Conservation (phyloP, 2,329 filamentous ascomycete species). For the Lasiodiplodia sp. region DNA sequence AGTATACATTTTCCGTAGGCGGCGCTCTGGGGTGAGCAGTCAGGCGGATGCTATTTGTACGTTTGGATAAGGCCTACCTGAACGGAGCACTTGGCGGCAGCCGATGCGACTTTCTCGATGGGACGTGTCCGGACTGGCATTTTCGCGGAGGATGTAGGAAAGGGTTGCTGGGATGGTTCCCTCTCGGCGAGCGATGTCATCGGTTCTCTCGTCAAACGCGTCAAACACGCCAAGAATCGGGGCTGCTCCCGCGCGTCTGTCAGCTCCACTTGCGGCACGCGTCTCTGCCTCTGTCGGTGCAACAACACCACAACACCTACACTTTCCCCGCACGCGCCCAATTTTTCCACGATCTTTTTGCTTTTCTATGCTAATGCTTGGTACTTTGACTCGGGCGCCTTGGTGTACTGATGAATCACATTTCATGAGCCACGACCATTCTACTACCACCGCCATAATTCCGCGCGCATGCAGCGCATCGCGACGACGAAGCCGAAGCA, state of each 20-base stretch:
- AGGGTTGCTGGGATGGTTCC: not conserved
- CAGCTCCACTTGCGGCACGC: not conserved
- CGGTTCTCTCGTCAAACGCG: not conserved
- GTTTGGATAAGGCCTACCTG: constrained; percentile 59
- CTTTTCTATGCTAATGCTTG: constrained; percentile 24
- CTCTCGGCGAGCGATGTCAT: not conserved
- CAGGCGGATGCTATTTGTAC: not conserved
- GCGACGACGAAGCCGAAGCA: constrained; percentile 8
- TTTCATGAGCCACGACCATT: constrained; percentile 25
- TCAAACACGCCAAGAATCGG: constrained; percentile 21
- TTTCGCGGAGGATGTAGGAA: not conserved
- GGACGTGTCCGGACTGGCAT: constrained; percentile 64
- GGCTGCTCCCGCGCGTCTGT: not conserved
- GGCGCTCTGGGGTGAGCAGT: constrained; percentile 66
- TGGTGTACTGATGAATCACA: constrained; percentile 15
- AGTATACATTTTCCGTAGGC: constrained; percentile 92
- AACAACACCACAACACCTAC: constrained; percentile 3
- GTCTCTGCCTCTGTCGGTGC: constrained; percentile 23
- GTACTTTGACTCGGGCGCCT: constrained; percentile 15
- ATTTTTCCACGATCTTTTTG: constrained; percentile 26
- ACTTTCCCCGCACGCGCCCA: not conserved
- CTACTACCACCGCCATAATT: constrained; percentile 1
- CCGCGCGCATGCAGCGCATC: constrained; percentile 48
- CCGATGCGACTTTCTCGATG: constrained; percentile 73
- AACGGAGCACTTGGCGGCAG: constrained; percentile 69